Conservation (phyloP, 345 rosid species). For the Hibiscus tridactylites region DNA sequence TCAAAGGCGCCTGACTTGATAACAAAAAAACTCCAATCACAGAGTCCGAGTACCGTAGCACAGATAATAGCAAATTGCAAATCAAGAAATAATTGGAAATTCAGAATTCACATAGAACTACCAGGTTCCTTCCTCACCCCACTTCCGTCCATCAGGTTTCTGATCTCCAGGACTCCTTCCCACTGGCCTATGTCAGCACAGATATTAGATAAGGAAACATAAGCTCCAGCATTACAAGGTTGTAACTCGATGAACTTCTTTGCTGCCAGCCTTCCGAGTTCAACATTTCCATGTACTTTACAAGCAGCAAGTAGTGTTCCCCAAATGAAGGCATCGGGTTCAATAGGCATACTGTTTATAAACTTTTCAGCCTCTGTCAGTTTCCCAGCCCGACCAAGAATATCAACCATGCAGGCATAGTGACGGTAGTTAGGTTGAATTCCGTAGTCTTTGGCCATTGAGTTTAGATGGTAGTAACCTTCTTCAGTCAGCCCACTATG, state of each 20-base stretch:
- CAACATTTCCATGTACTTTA: slow-evolving; percentile 57
- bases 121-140: slow-evolving; percentile 58
- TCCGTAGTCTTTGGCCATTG: slow-evolving; percentile 52
- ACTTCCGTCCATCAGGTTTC: slow-evolving; percentile 49
- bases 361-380: slow-evolving; percentile 63
- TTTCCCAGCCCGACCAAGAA: slow-evolving; percentile 72
- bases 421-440: slow-evolving; percentile 54
- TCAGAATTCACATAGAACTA: slow-evolving; percentile 35
- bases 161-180: slow-evolving; percentile 53
- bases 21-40: background rate
- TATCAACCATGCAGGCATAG: slow-evolving; percentile 73
- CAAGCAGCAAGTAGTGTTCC: slow-evolving; percentile 76
- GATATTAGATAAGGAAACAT: slow-evolving; percentile 64
- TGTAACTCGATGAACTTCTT: slow-evolving; percentile 40
- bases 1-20: background rate
- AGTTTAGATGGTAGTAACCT: slow-evolving; percentile 46
- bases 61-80: background rate
- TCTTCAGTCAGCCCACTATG: slow-evolving; percentile 62
- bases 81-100: slow-evolving; percentile 1
- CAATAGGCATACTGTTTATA: slow-evolving; percentile 47
- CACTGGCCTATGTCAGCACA: slow-evolving; percentile 70
- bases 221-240: slow-evolving; percentile 56
- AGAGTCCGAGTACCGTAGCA: background rate
- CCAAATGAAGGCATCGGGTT: slow-evolving; percentile 66
- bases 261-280: slow-evolving; percentile 65